Evolutionary conservation across 306 rosid species (phyloP).

Genomic region (Casuarina glauca): DNA sequence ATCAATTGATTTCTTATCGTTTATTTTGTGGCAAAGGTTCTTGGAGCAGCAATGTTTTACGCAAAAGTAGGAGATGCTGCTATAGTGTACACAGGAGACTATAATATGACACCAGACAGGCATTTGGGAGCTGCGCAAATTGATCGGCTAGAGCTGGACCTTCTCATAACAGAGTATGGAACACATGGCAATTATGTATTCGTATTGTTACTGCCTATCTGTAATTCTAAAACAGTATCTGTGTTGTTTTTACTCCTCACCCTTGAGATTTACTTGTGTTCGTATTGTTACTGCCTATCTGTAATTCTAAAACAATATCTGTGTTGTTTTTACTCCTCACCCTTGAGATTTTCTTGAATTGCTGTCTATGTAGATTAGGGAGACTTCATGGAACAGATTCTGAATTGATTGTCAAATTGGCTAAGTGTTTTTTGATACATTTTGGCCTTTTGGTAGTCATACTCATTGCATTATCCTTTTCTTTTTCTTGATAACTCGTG

Average conservation of each 20-base stretch:
- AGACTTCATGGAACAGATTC: neutral
- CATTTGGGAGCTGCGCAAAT: constrained; percentile 99
- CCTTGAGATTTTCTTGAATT: neutral
- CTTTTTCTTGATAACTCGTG: neutral
- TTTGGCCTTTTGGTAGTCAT: neutral
- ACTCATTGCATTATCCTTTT: neutral
- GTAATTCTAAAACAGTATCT: neutral
- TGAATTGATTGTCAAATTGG: neutral
- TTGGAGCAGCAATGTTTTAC: constrained; percentile 97
- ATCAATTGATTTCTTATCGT: constrained; percentile 14
- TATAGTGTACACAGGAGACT: constrained; percentile 93
- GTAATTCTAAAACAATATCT: neutral
- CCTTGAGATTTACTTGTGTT: neutral
- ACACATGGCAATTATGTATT: neutral
- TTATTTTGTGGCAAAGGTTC: constrained; percentile 56
- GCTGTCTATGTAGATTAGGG: neutral
- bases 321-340: neutral
- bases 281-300: neutral
- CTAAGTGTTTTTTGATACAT: neutral
- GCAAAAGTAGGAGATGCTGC: constrained; percentile 90
- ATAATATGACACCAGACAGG: constrained; percentile 96
- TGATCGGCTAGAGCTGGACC: constrained; percentile 82
- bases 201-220: neutral
- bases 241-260: neutral
- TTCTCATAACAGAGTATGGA: constrained; percentile 84